Percentiles rank a stretch among this genome's conserved stretches.
phyloP scores from a whole-genome alignment of 257 asterid genomes.

The Solanum etuberosum region DNA sequence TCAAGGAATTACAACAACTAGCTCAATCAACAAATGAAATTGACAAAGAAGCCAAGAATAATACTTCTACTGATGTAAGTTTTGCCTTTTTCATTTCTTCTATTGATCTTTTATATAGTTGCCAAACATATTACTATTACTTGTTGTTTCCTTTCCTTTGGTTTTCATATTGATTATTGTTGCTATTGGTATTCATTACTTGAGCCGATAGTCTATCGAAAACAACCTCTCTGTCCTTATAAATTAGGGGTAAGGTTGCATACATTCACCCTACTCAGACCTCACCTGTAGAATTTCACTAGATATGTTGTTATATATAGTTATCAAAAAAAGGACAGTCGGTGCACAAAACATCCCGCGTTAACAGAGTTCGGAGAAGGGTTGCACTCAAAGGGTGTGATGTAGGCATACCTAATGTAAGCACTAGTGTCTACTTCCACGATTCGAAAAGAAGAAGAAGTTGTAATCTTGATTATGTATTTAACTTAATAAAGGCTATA shows the following conservation, averaged over 20 bases:
- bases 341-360: rapidly evolving
- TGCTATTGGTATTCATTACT: neutral
- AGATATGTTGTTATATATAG: neutral
- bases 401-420: neutral
- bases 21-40: constrained; percentile 13
- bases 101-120: neutral
- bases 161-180: neutral
- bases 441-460: neutral
- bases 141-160: too few species aligned
- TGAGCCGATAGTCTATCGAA: neutral
- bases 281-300: neutral
- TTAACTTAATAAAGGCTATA: neutral
- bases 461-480: neutral
- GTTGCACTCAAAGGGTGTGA: neutral
- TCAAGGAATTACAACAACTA: constrained; percentile 14
- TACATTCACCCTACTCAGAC: neutral
- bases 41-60: constrained; percentile 8
- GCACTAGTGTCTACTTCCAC: neutral
- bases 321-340: neutral
- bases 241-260: neutral
- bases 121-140: too few species aligned
- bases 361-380: neutral
- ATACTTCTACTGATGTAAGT: constrained; percentile 32
- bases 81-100: neutral
- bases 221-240: neutral